Evolutionary conservation across 768 basidiomycete genomes (phyloP), one percentile per base, ranked within the genome.

Genomic region (Phanerodontia chrysosporium): DNA sequence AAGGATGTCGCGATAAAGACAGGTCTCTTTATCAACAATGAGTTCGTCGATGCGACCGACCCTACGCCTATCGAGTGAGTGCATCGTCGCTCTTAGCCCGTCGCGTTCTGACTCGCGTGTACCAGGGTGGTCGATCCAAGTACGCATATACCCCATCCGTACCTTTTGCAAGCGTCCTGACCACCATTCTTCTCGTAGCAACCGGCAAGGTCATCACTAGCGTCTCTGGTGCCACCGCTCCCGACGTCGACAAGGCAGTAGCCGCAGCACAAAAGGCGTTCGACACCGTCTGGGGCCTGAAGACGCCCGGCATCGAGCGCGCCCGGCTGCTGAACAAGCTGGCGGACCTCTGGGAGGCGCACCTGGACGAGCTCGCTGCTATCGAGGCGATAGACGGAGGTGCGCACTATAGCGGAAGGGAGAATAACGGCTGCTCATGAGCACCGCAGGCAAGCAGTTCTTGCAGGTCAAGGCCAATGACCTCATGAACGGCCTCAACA

Each of bases 211-310:
- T 62, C 48, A 72, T 76, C 59, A 68, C 69, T 22, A 42, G 65
- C 24, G 64, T 76, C 53, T 58, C 72, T 8, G 70, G 68, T 51
- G 77, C 70, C 3, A 68, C 67, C n/a, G 62, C 65, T 9, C 71
- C 73, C 45, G 80, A 82, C 64, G 74, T 82, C 51, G 76, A 82
- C 65, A 61, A 61, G 25, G 79, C 80, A 1, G 79, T 80, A 60
- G 59, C 67, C n/a, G 73, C 71, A 35, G 75, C 77, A 7, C 67
- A 71, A 52, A 73, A 73, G 64, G 75, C 75, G 3, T 76, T 64
- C 69, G 66, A 73, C 21, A 71, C 69, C 10, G 58, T 59, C 45
- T 79, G 80, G 76, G 76, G 76, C 44, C 60, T 70, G 49, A 73
- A 73, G 36, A 58, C 61, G 29, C 66, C 74, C 6, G 73, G 70